Conservation (phyloP, 2,329 filamentous ascomycete species). For the Trichoderma oligosporum region DNA sequence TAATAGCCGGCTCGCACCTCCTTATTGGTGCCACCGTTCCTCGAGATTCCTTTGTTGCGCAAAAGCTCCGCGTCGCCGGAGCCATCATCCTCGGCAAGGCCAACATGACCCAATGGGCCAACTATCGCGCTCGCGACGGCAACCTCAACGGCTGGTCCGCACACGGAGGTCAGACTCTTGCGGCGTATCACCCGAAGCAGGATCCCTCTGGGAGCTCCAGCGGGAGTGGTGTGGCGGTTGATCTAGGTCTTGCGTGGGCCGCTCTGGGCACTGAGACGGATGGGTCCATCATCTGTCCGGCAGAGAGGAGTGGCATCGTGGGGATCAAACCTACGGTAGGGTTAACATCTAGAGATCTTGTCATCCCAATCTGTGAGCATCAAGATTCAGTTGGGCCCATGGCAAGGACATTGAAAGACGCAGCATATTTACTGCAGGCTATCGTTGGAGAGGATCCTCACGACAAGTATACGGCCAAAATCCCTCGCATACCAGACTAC, state of each 20-base stretch:
- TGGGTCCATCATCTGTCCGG: constrained; percentile 57
- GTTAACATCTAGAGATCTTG: constrained; percentile 56
- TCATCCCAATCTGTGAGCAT: constrained; percentile 60
- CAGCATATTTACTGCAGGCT: constrained; percentile 55
- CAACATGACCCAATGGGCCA: constrained; percentile 61
- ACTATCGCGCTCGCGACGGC: constrained; percentile 53
- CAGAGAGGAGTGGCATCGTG: constrained; percentile 53
- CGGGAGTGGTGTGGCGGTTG: constrained; percentile 57
- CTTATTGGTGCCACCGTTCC: constrained; percentile 53
- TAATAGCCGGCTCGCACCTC: constrained; percentile 51
- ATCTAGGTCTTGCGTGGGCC: constrained; percentile 57
- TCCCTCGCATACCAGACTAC: constrained; percentile 53
- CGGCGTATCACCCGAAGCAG: constrained; percentile 57
- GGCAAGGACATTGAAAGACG: constrained; percentile 60
- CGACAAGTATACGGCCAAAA: constrained; percentile 55
- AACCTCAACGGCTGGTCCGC: constrained; percentile 62
- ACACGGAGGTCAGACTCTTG: constrained; percentile 58
- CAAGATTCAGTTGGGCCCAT: constrained; percentile 64
- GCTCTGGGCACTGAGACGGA: constrained; percentile 54
- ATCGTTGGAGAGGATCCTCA: constrained; percentile 57
- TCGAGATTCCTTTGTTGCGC: constrained; percentile 53
- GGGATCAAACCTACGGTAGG: constrained; percentile 67
- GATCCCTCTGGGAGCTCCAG: constrained; percentile 59
- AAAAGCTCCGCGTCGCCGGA: constrained; percentile 56
- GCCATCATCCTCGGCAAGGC: constrained; percentile 62